Percentiles rank a stretch among this genome's conserved stretches.
Evolutionary conservation across 768 basidiomycete species (phyloP).

Genomic region (Serendipita sp.): DNA sequence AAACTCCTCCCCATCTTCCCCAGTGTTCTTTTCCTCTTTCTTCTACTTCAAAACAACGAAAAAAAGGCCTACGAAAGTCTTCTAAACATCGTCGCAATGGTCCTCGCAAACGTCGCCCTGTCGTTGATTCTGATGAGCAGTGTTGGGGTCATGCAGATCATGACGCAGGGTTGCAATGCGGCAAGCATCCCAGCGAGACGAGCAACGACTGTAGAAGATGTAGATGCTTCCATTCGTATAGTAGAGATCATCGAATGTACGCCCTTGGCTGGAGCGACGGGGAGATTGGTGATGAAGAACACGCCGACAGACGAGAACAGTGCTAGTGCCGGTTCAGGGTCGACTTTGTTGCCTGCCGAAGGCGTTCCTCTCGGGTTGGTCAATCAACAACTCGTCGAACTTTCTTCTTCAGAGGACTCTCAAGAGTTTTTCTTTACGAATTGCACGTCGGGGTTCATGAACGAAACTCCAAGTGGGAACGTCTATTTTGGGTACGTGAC

Average conservation of each 20-base stretch:
- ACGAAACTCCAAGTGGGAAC: neutral
- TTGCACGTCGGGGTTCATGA: neutral
- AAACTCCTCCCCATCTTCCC: too few relatives aligned
- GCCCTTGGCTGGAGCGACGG: neutral
- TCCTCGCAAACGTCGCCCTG: too few relatives aligned
- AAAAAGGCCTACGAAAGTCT: too few relatives aligned
- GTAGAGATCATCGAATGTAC: neutral
- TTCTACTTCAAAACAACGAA: too few relatives aligned
- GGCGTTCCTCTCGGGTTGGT: neutral
- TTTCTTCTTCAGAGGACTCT: neutral
- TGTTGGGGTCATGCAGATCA: too few relatives aligned
- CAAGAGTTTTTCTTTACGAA: neutral
- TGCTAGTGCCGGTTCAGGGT: too few relatives aligned
- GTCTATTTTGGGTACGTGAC: neutral
- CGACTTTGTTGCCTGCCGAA: neutral
- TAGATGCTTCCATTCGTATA: neutral
- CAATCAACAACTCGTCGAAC: neutral
- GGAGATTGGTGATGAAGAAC: neutral
- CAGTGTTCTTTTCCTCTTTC: too few relatives aligned
- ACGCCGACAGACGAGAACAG: neutral
- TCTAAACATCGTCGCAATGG: too few relatives aligned
- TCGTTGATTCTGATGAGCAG: too few relatives aligned
- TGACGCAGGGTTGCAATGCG: too few relatives aligned
- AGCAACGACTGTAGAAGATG: neutral
- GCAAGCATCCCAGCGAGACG: neutral